phyloP scores from a whole-genome alignment of 2,329 filamentous ascomycete genomes.

The Penicillium sp. region DNA sequence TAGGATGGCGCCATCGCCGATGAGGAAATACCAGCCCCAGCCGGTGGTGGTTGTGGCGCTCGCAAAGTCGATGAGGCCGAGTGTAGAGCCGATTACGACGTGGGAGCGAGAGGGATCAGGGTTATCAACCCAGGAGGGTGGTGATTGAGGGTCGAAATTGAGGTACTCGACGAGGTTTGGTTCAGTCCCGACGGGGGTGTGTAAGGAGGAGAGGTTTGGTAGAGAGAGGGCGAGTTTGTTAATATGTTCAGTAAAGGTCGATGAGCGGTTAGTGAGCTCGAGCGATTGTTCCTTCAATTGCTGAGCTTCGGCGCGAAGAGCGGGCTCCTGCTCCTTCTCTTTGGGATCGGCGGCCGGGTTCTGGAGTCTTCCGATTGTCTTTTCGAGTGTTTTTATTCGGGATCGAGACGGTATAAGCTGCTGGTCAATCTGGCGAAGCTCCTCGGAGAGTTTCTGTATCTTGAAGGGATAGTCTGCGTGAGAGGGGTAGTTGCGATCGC shows the following conservation, averaged over 20 bases:
- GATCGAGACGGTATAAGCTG: slow-evolving; percentile 47
- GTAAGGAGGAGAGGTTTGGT: slow-evolving; percentile 80
- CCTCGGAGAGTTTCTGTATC: slow-evolving; percentile 52
- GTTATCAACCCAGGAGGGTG: slow-evolving; percentile 37
- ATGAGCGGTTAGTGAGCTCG: slow-evolving; percentile 37
- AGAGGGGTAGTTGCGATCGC: slow-evolving; percentile 78
- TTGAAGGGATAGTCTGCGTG: slow-evolving; percentile 57
- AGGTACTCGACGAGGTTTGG: slow-evolving; percentile 75
- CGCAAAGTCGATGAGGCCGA: slow-evolving; percentile 91
- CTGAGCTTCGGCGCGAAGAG: slow-evolving; percentile 44
- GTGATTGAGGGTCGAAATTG: slow-evolving; percentile 67
- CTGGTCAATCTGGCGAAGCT: slow-evolving; percentile 44
- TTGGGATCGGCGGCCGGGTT: slow-evolving; percentile 28
- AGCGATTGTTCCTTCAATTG: slow-evolving; percentile 43
- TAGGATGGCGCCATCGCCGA: slow-evolving; percentile 89
- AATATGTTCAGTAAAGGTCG: slow-evolving; percentile 63
- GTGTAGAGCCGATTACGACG: slow-evolving; percentile 80
- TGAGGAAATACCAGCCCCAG: slow-evolving; percentile 97
- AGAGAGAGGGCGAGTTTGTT: slow-evolving; percentile 74
- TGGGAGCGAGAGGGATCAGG: slow-evolving; percentile 64
- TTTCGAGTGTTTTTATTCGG: slow-evolving; percentile 50
- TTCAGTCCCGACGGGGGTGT: slow-evolving; percentile 73
- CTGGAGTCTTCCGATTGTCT: slow-evolving; percentile 42
- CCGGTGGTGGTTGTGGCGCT: slow-evolving; percentile 80
- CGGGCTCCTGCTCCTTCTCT: slow-evolving; percentile 22